These are phyloP conservation scores for Blastobotrys malaysiensis DNA, from an alignment of 1,139 yeast species.

Conservation along the genomic window DNA sequence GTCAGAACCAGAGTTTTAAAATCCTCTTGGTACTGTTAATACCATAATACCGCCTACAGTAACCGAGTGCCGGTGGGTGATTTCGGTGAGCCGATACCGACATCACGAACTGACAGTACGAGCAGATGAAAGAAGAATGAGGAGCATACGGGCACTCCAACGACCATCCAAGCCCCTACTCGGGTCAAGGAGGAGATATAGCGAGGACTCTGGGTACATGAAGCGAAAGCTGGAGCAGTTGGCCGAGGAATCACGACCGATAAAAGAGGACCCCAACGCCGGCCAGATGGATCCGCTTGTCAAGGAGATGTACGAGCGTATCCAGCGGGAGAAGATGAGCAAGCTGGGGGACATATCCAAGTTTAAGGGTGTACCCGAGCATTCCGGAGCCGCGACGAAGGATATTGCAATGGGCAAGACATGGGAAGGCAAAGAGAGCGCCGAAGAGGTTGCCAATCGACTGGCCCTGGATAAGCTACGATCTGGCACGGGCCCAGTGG, in stretches of 20 bases:
- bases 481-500: conserved; percentile 7
- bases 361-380: conserved; percentile 37
- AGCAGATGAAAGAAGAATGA: neutral
- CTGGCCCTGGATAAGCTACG: conserved; percentile 9
- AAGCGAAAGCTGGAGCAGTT: conserved; percentile 36
- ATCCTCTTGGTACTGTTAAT: no score
- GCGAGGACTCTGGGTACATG: conserved; percentile 33
- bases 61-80: neutral
- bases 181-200: neutral
- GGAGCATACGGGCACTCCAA: neutral
- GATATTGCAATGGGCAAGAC: conserved; percentile 53
- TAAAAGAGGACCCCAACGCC: conserved; percentile 32
- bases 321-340: conserved; percentile 15
- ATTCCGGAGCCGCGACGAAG: conserved; percentile 47
- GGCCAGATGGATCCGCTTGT: conserved; percentile 18
- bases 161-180: neutral
- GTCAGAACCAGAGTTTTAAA: no score
- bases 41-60: no score
- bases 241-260: conserved; percentile 39
- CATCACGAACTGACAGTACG: neutral
- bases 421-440: conserved; percentile 62
- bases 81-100: neutral
- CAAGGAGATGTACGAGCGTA: conserved; percentile 14
- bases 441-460: conserved; percentile 6
- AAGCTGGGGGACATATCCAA: conserved; percentile 26